phyloP scores from a whole-genome alignment of 163 green algal genomes.

The Scenedesmus sp. region DNA sequence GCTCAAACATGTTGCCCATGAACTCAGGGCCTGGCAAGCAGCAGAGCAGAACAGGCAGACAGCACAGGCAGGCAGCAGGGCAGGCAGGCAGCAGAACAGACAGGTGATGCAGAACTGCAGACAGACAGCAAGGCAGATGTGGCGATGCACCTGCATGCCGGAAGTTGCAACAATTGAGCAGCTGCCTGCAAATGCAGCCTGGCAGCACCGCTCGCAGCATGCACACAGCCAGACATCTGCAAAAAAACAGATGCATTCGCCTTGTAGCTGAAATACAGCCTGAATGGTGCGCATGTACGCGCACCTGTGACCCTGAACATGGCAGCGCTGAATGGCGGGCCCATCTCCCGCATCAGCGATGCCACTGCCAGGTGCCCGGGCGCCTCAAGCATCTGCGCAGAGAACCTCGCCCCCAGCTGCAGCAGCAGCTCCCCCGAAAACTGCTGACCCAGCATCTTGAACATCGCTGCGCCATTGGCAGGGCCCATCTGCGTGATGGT shows the following conservation, averaged over 20 bases:
- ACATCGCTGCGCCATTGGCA: background rate
- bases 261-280: no score
- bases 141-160: no score
- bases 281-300: background rate
- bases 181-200: no score
- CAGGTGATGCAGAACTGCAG: background rate
- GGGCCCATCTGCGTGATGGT: slow-evolving; percentile 19
- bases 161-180: no score
- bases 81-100: background rate
- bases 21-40: background rate
- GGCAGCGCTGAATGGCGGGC: background rate
- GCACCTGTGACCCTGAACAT: slow-evolving; percentile 26
- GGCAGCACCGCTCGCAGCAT: no score
- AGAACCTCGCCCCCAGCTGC: background rate
- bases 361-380: background rate
- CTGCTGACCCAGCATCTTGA: background rate
- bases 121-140: background rate
- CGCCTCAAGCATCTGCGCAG: background rate
- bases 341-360: background rate
- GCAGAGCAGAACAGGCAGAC: background rate
- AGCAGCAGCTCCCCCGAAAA: slow-evolving; percentile 8
- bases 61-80: background rate
- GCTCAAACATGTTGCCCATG: background rate
- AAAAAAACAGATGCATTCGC: no score
- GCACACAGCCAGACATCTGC: no score